These are phyloP conservation scores for Colletotrichum neosansevieriae DNA, from an alignment of 2,329 filamentous ascomycete genomes.

Conservation along the genomic window DNA sequence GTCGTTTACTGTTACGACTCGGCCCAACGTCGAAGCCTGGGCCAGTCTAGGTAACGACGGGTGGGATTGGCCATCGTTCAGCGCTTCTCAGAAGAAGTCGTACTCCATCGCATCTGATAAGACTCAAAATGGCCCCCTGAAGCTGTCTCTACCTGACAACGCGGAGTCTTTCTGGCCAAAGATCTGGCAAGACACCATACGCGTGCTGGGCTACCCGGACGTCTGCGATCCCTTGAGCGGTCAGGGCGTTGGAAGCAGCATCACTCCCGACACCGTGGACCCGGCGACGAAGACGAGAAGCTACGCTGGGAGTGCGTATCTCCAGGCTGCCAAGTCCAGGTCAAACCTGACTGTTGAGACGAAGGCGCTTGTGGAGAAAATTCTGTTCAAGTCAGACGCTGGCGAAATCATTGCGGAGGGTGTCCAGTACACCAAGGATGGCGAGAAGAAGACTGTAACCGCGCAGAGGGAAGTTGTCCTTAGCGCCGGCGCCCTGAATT, in stretches of 20 bases:
- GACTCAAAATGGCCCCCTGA: conserved; percentile 32
- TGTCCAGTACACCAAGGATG: conserved; percentile 40
- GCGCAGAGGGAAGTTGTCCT: conserved; percentile 57
- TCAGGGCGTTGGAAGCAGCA: conserved; percentile 36
- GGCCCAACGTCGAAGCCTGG: conserved; percentile 46
- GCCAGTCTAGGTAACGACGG: conserved; percentile 45
- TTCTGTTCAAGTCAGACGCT: conserved; percentile 42
- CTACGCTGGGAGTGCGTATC: conserved; percentile 44
- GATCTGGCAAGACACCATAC: conserved; percentile 43
- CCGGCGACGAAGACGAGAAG: conserved; percentile 44
- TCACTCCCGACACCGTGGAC: conserved; percentile 44
- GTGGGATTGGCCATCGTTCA: conserved; percentile 45
- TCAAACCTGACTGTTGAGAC: conserved; percentile 46
- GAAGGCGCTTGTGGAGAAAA: conserved; percentile 41
- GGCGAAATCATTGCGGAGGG: conserved; percentile 41
- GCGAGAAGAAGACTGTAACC: conserved; percentile 39
- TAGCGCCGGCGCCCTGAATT: conserved; percentile 55
- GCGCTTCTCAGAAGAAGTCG: conserved; percentile 37
- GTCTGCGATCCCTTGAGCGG: conserved; percentile 44
- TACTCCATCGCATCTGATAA: conserved; percentile 27
- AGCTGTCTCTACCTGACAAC: conserved; percentile 40
- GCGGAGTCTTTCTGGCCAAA: conserved; percentile 36
- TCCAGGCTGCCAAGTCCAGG: conserved; percentile 40
- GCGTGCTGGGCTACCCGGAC: conserved; percentile 38
- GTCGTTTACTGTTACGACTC: conserved; percentile 43